A percentile compares a stretch with the other conserved stretches of the same genome.
Conservation (phyloP, 108 stramenopile genomes). For the Cyclostephanos invisitatus region DNA sequence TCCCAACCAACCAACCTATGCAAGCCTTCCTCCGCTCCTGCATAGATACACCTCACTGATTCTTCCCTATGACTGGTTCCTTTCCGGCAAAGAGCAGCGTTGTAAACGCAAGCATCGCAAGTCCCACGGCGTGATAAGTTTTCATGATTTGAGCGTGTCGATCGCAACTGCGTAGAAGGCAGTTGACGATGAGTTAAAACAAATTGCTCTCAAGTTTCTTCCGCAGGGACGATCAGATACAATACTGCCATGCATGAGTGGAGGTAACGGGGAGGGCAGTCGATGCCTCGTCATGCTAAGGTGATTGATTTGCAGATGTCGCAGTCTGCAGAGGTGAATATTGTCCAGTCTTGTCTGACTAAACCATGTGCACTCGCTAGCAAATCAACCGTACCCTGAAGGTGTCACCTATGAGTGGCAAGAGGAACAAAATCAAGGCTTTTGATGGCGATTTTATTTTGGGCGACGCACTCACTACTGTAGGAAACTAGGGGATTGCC, state of each 20-base stretch:
- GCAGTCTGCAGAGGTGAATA: too few relatives aligned
- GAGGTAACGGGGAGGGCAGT: neutral
- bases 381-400: too few relatives aligned
- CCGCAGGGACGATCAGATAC: neutral
- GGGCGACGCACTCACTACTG: too few relatives aligned
- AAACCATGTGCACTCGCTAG: too few relatives aligned
- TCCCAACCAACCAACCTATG: neutral
- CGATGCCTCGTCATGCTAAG: neutral
- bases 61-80: slow-evolving; percentile 22
- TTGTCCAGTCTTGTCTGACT: too few relatives aligned
- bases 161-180: slow-evolving; percentile 55
- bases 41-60: slow-evolving; percentile 14
- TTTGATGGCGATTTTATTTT: too few relatives aligned
- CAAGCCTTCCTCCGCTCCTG: slow-evolving; percentile 23
- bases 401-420: too few relatives aligned
- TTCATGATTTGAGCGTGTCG: slow-evolving; percentile 58
- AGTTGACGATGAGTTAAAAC: slow-evolving; percentile 17
- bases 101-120: slow-evolving; percentile 54
- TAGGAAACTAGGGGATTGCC: too few relatives aligned
- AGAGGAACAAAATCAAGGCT: too few relatives aligned
- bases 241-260: neutral
- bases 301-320: too few relatives aligned
- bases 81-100: slow-evolving; percentile 18
- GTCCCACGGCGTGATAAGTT: slow-evolving; percentile 71
- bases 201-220: neutral